Evolutionary conservation across 2,329 filamentous ascomycete genomes (phyloP).

Genomic region (Penicillium corylophilum): DNA sequence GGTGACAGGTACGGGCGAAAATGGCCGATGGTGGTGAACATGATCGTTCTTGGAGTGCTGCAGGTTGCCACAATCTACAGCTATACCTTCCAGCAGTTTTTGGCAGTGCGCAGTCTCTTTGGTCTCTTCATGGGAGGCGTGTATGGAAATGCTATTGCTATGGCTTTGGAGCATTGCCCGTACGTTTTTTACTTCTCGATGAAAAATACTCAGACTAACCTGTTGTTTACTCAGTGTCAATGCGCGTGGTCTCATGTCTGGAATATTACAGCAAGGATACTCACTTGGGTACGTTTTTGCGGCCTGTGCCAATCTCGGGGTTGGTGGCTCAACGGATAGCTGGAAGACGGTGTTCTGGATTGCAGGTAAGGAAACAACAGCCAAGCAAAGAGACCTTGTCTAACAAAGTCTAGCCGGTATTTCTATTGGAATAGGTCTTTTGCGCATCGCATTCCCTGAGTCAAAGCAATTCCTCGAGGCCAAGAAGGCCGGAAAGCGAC

Average conservation of each 20-base stretch:
- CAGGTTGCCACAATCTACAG: slow-evolving; percentile 79
- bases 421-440: slow-evolving; percentile 58
- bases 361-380: slow-evolving; percentile 42
- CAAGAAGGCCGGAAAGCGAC: slow-evolving; percentile 58
- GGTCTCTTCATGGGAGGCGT: slow-evolving; percentile 80
- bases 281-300: slow-evolving; percentile 78
- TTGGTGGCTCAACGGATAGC: slow-evolving; percentile 54
- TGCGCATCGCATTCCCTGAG: slow-evolving; percentile 69
- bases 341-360: slow-evolving; percentile 80
- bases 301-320: slow-evolving; percentile 67
- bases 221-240: slow-evolving; percentile 41
- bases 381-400: neutral
- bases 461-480: slow-evolving; percentile 73
- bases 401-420: slow-evolving; percentile 26
- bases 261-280: slow-evolving; percentile 79
- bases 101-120: slow-evolving; percentile 71
- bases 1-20: slow-evolving; percentile 79
- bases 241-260: slow-evolving; percentile 76
- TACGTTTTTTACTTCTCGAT: slow-evolving; percentile 7
- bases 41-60: slow-evolving; percentile 67
- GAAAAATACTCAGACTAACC: neutral
- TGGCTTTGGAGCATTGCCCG: slow-evolving; percentile 74
- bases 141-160: slow-evolving; percentile 75
- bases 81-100: slow-evolving; percentile 68
- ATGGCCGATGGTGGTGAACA: slow-evolving; percentile 76